Evolutionary conservation across 2,329 filamentous ascomycete species (phyloP), one percentile per base, ranked within the genome.

Genomic region (Colletotrichum incanum): DNA sequence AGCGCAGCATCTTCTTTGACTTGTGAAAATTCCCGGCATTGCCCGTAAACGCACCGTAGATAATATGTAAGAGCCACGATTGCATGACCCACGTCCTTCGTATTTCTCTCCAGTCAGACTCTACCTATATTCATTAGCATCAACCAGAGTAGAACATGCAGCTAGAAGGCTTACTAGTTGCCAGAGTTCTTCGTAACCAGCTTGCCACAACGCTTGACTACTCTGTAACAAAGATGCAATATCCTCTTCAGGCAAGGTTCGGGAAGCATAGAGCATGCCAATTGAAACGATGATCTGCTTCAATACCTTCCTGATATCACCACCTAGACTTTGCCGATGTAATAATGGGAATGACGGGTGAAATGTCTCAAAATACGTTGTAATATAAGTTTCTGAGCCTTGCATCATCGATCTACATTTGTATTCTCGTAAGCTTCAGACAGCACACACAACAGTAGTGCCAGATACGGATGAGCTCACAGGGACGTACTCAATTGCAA

Each of bases 41-140:
- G 20, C 76, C 78, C 59, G 77, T 77, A 60, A 76, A 80, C 6
- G 76, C 76, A 1, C 78, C 79, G 39, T 80, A 79, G 9, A 79
- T 75, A 20, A 79, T 78, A 67, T 77, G 76, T 34, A 80, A 72
- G 37, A 79, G 69, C 77, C 77, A 80, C 5, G 76, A 71, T 66
- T 80, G 79, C 58, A 79, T 76, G n/a, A 75, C 71, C 77, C 76
- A 78, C 14, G 74, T 73, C 7, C 74, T 73, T 45, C 74, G 74
- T n/a, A 78, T 66, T 20, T 76, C 75, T 64, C 64, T 76, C 58
- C 70, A 75, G 56, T 79, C 72, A 2, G 65, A 62, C 23, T 73
- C 69, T 3, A 79, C 73, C 78, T 80, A 56, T 2, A 16, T 11
- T 20, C 16, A 47, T 61, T 12, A 67, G 37, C 47, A 34, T 34